Evolutionary conservation across 2,329 filamentous ascomycete genomes (phyloP).

Genomic region (Hymenoscyphus occultus): DNA sequence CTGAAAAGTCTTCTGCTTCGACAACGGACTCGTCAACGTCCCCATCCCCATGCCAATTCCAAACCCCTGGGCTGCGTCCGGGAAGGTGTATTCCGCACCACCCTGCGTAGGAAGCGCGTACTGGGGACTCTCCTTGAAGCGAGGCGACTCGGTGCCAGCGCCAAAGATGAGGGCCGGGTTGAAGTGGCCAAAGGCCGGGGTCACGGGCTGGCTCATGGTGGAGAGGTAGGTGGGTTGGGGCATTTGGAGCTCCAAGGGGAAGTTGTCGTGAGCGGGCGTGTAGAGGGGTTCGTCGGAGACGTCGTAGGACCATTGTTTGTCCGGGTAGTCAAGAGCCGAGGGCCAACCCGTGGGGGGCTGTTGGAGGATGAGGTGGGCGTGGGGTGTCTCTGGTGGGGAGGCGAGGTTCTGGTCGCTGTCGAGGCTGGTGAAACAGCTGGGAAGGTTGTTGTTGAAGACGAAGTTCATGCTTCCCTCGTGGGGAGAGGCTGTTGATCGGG

Average conservation of each 20-base stretch:
- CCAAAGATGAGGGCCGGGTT: conserved; percentile 27
- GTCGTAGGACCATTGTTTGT: conserved; percentile 29
- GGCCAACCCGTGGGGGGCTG: conserved; percentile 21
- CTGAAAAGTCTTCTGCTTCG: conserved; percentile 35
- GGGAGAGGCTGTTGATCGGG: conserved; percentile 30
- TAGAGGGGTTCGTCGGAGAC: conserved; percentile 32
- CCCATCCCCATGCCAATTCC: conserved; percentile 17
- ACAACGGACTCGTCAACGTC: conserved; percentile 25
- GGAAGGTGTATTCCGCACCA: conserved; percentile 31
- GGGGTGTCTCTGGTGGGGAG: conserved; percentile 35
- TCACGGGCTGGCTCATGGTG: conserved; percentile 34
- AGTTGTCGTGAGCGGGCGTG: conserved; percentile 31
- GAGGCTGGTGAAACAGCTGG: conserved; percentile 26
- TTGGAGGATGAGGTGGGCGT: conserved; percentile 23
- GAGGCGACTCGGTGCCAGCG: conserved; percentile 27
- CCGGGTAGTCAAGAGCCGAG: conserved; percentile 18
- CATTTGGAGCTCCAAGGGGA: conserved; percentile 31
- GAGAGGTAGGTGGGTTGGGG: conserved; percentile 24
- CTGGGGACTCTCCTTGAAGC: conserved; percentile 28
- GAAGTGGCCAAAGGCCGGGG: conserved; percentile 34
- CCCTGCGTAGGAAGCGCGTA: conserved; percentile 28
- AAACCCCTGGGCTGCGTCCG: conserved; percentile 14
- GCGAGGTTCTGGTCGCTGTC: conserved; percentile 29
- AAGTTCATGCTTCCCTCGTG: conserved; percentile 26
- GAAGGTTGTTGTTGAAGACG: conserved; percentile 26